Evolutionary conservation across 2,329 filamentous ascomycete species (phyloP).

Genomic region (Colletotrichum sp.): DNA sequence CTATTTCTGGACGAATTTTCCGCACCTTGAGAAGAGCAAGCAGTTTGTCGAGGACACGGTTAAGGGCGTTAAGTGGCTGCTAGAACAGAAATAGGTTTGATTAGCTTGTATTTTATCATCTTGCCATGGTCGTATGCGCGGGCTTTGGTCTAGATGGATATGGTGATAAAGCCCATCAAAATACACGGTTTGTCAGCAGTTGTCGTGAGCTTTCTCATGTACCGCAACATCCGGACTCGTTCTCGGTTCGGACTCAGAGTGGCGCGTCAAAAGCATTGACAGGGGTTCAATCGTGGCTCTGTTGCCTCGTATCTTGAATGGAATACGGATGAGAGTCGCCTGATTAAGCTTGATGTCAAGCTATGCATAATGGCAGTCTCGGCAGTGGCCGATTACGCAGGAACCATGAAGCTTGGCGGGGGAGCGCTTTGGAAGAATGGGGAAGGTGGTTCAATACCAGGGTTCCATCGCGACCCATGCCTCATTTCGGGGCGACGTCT

Average conservation of each 20-base stretch:
- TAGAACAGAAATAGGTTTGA: not conserved
- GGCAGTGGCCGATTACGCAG: slow-evolving; percentile 7
- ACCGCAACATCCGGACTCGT: not conserved
- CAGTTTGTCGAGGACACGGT: slow-evolving; percentile 1
- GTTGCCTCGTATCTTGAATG: not conserved
- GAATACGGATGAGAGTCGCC: not conserved
- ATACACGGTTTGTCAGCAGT: not conserved
- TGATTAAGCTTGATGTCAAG: not conserved
- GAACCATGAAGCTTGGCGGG: slow-evolving; percentile 2
- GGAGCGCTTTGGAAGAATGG: not conserved
- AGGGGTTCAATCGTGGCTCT: not conserved
- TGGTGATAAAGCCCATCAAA: not conserved
- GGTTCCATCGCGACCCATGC: slow-evolving; percentile 13
- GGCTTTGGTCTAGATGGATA: not conserved
- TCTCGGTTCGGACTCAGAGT: not conserved
- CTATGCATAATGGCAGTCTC: not conserved
- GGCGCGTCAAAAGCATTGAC: not conserved
- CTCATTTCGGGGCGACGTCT: slow-evolving; percentile 6
- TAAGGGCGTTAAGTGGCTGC: slow-evolving; percentile 3
- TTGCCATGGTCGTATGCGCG: not conserved
- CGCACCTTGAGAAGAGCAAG: not conserved
- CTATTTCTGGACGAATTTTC: slow-evolving; percentile 15
- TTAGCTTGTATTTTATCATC: not conserved
- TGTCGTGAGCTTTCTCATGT: not conserved
- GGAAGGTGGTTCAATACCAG: not conserved